Base-by-base conservation (phyloP, 345 rosid species). In the Ailanthus altissimus region DNA sequence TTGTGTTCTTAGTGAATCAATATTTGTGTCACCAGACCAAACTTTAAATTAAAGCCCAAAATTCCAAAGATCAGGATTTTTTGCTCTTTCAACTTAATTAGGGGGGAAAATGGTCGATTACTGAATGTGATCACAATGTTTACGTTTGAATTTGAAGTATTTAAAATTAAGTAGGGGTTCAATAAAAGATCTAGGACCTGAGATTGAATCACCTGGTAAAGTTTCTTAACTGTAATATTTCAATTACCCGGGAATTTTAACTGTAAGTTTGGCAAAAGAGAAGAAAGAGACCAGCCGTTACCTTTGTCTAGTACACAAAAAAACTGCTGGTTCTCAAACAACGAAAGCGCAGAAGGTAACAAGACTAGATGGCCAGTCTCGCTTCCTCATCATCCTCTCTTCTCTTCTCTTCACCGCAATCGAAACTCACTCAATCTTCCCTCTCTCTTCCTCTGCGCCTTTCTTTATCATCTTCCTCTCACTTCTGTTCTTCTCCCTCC, bases 361-460 rank as follows among this genome's bases (percentile, higher is more conserved):
- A 15, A 7, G 43, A 5, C 65, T 64, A 85, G 81, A 88, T 90
- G 93, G 93, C 93, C 74, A 77, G 85, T 79, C 82, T 87, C 51
- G 79, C 87, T 79, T 70, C 86, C 74, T 58, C 83, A 12, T 82
- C 84, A 23, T 67, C 77, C 60, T 73, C 85, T 74, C 79, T 79
- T 63, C 85, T 75, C 82, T 78, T 75, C 75, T 79, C 73, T 13
- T 53, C 80, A 23, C 74, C 73, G 16, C 80, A 79, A 70, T 70
- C 75, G 53, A 81, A 69, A 75, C 85, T 82, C 75, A 59, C 82
- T 75, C 77, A 69, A 5, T 21, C 85, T 61, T 79, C 86, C 56
- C 83, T 74, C 69, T 74, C 46, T 64, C 82, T 59, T 67, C 80
- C 15, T 70, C 67, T 70, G 6, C 75, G 49, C 67, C 69, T 64